These are phyloP conservation scores for Simplicillium aogashimaense DNA, from an alignment of 2,329 filamentous ascomycete genomes.

Conservation along the genomic window DNA sequence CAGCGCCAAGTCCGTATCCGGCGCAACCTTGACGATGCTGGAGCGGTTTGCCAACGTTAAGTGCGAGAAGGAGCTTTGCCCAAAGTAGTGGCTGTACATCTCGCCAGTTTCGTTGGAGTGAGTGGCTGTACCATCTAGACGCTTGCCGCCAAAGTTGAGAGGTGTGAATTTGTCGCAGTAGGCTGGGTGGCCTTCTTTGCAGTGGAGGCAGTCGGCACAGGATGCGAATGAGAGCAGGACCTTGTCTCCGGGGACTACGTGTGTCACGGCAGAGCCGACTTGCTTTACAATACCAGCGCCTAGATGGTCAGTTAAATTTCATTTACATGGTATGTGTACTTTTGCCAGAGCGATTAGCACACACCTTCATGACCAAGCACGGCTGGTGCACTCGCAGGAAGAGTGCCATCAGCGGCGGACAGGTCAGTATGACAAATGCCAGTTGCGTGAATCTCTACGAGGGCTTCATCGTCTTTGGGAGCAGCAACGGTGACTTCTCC, in stretches of 20 bases:
- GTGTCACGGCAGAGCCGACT: constrained; percentile 30
- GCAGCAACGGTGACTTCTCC: not conserved
- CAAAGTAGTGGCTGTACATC: constrained; percentile 18
- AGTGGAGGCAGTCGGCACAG: constrained; percentile 9
- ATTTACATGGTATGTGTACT: no score
- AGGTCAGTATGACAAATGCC: constrained; percentile 44
- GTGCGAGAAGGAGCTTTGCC: constrained; percentile 21
- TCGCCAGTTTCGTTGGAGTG: not conserved
- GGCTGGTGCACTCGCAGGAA: constrained; percentile 8
- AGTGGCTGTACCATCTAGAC: not conserved
- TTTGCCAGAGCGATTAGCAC: not conserved
- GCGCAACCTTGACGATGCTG: constrained; percentile 16
- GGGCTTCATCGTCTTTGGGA: constrained; percentile 27
- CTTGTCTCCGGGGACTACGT: constrained; percentile 39
- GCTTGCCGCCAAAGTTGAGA: constrained; percentile 28
- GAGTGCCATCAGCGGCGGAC: constrained; percentile 23
- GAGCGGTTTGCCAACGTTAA: constrained; percentile 17
- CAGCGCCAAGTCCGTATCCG: constrained; percentile 15
- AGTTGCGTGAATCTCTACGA: constrained; percentile 38
- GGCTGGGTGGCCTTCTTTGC: constrained; percentile 25
- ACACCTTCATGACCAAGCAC: constrained; percentile 42
- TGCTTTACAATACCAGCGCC: constrained; percentile 29
- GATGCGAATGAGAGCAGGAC: constrained; percentile 32
- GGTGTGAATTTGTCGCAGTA: constrained; percentile 33
- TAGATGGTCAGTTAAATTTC: constrained; percentile 1